A percentile compares a stretch with the other conserved stretches of the same genome.
phyloP scores from a whole-genome alignment of 2,329 filamentous ascomycete genomes.

The Clarireedia sp. region DNA sequence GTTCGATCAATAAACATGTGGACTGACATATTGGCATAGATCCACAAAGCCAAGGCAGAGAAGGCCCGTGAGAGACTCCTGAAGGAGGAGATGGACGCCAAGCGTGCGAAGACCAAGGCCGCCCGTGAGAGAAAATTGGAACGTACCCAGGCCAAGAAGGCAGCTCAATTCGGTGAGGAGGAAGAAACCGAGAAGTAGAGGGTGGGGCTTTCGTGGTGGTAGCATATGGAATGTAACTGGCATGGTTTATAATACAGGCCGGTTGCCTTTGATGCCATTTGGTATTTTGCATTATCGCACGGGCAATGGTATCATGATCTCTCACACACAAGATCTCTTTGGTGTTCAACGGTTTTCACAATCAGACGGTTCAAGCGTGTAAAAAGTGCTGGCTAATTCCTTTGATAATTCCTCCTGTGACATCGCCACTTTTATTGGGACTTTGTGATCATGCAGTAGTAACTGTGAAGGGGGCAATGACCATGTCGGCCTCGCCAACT shows the following conservation, averaged over 20 bases:
- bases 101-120: slow-evolving; percentile 99
- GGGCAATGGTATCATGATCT: slow-evolving; percentile 30
- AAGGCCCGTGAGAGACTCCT: slow-evolving; percentile 90
- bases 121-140: slow-evolving; percentile 97
- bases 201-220: slow-evolving; percentile 24
- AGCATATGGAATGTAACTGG: slow-evolving; percentile 30
- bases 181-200: slow-evolving; percentile 37
- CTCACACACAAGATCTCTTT: slow-evolving; percentile 11
- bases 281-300: slow-evolving; percentile 30
- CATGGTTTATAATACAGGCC: slow-evolving; percentile 28
- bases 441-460: too few relatives aligned
- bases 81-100: slow-evolving; percentile 99
- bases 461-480: too few relatives aligned
- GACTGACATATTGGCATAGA: slow-evolving; percentile 46
- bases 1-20: background rate
- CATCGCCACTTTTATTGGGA: background rate
- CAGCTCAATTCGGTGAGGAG: slow-evolving; percentile 68
- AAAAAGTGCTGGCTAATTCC: slow-evolving; percentile 1
- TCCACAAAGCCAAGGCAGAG: slow-evolving; percentile 99
- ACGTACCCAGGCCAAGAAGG: slow-evolving; percentile 85
- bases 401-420: background rate
- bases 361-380: slow-evolving; percentile 9
- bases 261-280: slow-evolving; percentile 28
- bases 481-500: too few relatives aligned
- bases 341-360: slow-evolving; percentile 12